Conservation (phyloP, 2,329 filamentous ascomycete species). For the Epichloe bromicola region DNA sequence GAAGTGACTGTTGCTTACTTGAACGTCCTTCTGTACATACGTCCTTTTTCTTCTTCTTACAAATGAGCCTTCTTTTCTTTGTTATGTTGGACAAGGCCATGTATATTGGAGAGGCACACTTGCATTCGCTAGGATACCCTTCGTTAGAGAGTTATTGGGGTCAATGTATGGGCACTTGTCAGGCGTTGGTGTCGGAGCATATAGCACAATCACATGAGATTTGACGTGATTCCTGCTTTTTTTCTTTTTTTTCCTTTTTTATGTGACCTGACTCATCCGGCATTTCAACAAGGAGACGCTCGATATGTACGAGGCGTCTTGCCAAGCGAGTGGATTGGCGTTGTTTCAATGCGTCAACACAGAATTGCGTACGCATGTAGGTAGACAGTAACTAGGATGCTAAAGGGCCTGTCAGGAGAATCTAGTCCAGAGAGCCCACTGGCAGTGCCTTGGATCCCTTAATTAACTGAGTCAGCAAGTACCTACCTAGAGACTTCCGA, state of each 20-base stretch:
- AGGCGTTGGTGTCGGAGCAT: constrained; percentile 16
- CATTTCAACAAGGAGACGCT: neutral
- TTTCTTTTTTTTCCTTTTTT: neutral
- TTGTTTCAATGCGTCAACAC: too few species aligned
- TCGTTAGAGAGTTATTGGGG: constrained; percentile 15
- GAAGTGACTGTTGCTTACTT: neutral
- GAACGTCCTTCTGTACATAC: constrained; percentile 7
- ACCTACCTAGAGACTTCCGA: too few species aligned
- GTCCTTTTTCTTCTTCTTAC: constrained; percentile 1
- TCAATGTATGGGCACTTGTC: constrained; percentile 1
- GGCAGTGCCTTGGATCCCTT: too few species aligned
- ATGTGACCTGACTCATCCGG: neutral
- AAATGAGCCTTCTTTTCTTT: constrained; percentile 1
- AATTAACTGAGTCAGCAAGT: too few species aligned
- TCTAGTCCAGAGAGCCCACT: too few species aligned
- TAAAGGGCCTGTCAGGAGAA: too few species aligned
- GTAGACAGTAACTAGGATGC: too few species aligned
- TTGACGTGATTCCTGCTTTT: neutral
- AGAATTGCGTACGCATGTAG: too few species aligned
- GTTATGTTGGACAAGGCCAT: constrained; percentile 5
- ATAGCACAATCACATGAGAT: neutral
- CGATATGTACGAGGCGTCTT: too few species aligned
- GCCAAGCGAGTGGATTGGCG: too few species aligned
- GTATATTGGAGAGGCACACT: constrained; percentile 7
- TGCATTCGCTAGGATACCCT: constrained; percentile 21